Evolutionary conservation across 2,329 filamentous ascomycete species (phyloP).

Genomic region (Aspergillus jensenii): DNA sequence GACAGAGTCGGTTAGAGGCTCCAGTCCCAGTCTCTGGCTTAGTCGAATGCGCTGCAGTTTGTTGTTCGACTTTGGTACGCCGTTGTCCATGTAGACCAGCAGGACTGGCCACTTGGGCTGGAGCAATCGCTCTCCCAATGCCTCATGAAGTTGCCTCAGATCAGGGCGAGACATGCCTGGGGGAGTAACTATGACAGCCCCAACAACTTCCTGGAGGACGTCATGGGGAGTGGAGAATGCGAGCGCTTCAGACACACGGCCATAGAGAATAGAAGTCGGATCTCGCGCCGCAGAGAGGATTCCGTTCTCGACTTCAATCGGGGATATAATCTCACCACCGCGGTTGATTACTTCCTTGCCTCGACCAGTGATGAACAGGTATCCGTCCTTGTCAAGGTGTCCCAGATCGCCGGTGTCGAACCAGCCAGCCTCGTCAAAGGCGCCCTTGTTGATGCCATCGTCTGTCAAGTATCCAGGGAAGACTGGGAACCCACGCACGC

Average conservation of each 20-base stretch:
- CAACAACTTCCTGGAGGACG: conserved; percentile 58
- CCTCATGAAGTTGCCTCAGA: conserved; percentile 49
- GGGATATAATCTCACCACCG: conserved; percentile 60
- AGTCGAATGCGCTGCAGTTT: conserved; percentile 58
- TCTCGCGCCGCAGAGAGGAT: conserved; percentile 50
- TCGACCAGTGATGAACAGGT: conserved; percentile 56
- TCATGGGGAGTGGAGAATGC: conserved; percentile 56
- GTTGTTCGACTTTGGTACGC: conserved; percentile 55
- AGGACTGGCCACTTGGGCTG: conserved; percentile 55
- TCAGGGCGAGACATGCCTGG: conserved; percentile 46
- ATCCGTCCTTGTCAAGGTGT: conserved; percentile 52
- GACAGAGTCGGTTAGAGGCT: conserved; percentile 47
- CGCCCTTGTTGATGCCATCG: conserved; percentile 10
- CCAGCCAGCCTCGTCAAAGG: conserved; percentile 51
- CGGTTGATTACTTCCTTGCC: conserved; percentile 60
- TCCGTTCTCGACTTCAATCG: conserved; percentile 60
- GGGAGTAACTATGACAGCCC: conserved; percentile 53
- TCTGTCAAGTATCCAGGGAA: conserved; percentile 43
- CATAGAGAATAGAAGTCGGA: conserved; percentile 40
- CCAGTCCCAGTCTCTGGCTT: conserved; percentile 49
- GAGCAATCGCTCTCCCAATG: conserved; percentile 50
- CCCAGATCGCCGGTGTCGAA: conserved; percentile 59
- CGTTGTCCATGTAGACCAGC: conserved; percentile 56
- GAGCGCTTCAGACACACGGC: conserved; percentile 50
- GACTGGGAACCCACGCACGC: conserved; percentile 52